A percentile compares a stretch with the other conserved stretches of the same genome.
Evolutionary conservation across 495 filamentous ascomycete genomes (phyloP).

Genomic region (Glutinoglossum americanum): DNA sequence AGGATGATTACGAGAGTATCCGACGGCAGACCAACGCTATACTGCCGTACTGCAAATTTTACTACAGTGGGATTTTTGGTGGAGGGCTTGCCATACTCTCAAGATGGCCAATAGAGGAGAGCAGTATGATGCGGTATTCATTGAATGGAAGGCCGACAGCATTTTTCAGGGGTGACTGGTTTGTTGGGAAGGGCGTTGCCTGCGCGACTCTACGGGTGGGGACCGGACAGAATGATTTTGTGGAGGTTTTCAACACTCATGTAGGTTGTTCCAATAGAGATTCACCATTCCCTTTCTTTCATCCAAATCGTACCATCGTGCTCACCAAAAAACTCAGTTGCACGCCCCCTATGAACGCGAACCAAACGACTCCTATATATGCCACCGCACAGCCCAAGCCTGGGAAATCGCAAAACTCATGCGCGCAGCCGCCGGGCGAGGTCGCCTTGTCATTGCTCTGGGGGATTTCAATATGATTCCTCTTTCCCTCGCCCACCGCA

Average conservation of each 20-base stretch:
- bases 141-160: constrained; percentile 84
- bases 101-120: constrained; percentile 89
- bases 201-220: constrained; percentile 62
- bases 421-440: constrained; percentile 61
- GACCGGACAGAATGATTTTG: constrained; percentile 37
- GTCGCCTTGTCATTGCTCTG: constrained; percentile 62
- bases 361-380: constrained; percentile 64
- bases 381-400: constrained; percentile 82
- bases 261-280: constrained; percentile 14
- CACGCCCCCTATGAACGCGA: constrained; percentile 77
- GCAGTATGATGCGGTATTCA: constrained; percentile 67
- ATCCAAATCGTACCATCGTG: no score
- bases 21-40: constrained; percentile 49
- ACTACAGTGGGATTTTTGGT: constrained; percentile 72
- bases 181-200: constrained; percentile 84
- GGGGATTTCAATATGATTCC: constrained; percentile 96
- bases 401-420: constrained; percentile 92
- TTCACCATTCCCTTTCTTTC: not conserved
- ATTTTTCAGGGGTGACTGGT: constrained; percentile 89
- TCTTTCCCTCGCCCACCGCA: constrained; percentile 60
- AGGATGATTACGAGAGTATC: constrained; percentile 72
- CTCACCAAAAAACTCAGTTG: constrained; percentile 23
- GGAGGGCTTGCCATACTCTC: constrained; percentile 84
- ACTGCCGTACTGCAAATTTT: constrained; percentile 90
- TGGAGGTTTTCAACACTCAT: constrained; percentile 89